Base-by-base conservation (phyloP, 148 eudicot genomes). In the Amaranthus hypochondriacus region DNA sequence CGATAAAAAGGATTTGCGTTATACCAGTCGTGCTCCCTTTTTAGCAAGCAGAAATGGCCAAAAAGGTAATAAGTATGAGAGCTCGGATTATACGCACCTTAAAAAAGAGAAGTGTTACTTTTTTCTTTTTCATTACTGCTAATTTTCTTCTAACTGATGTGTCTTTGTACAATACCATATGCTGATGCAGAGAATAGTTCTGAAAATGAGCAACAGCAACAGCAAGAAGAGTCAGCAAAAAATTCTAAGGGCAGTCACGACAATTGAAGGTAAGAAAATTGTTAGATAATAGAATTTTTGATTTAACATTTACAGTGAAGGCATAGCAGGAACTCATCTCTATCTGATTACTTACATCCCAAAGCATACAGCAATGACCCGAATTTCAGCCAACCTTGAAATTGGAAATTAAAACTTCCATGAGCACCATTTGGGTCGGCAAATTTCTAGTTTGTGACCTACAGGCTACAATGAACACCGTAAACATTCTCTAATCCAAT, bases 121-220 rank as follows among this genome's bases (percentile, higher is more conserved):
- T 51, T 5, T 58, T 43, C 10, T 14, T 42, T 48, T 48, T 9
- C 15, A 10, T 48, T 28, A 18, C 28, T 68, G 13, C 4, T 55
- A 3, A 5, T 44, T 7, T 4, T 21, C 21, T 47, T 66, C 6
- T 5, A 9, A 61, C 9, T 12, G 42, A n/a, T 51, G 5, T 52
- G 55, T 75, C 10, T 18, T 60, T 57, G 48, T 21, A 21, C 48
- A 15, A 11, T 9, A 44, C 0, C 3, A 64, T 51, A 62, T 70
- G 56, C 9, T 76, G 70, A 6, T 68, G 70, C 56, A 79, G 78
- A 79, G 55, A 79, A 79, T 66, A 74, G 75, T 74, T 56, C 49
- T 75, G 46, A 75, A 79, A 64, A 69, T 79, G 58, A 51, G 28
- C 67, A 71, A 42, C 43, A 65, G 21, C 67, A 61, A 47, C 74